These are phyloP conservation scores for Xerocomus potaroensis DNA, from an alignment of 768 basidiomycete genomes.

Conservation along the genomic window DNA sequence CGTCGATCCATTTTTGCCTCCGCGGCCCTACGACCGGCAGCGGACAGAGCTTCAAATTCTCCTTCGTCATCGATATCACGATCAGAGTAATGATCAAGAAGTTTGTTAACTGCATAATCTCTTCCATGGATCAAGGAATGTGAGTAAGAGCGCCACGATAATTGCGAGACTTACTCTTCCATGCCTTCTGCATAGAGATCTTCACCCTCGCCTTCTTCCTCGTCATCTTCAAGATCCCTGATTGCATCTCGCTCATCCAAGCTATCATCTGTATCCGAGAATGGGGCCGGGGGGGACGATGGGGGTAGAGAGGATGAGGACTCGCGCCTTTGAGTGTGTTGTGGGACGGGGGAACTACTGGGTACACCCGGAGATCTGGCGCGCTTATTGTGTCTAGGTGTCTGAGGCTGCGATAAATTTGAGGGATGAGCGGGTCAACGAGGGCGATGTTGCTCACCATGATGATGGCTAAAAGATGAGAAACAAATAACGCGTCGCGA, in stretches of 20 bases:
- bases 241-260: constrained; percentile 67
- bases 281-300: constrained; percentile 76
- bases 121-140: constrained; percentile 32
- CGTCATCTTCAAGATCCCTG: constrained; percentile 61
- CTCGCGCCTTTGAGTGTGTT: constrained; percentile 45
- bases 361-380: constrained; percentile 53
- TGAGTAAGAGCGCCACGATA: constrained; percentile 7
- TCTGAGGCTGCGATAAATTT: constrained; percentile 29
- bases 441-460: constrained; percentile 36
- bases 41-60: constrained; percentile 63
- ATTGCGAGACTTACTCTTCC: constrained; percentile 52
- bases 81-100: constrained; percentile 84
- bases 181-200: constrained; percentile 86
- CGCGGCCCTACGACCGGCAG: constrained; percentile 69
- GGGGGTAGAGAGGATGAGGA: constrained; percentile 79
- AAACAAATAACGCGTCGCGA: constrained; percentile 41
- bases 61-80: constrained; percentile 82
- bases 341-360: constrained; percentile 42
- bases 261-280: constrained; percentile 85
- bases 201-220: constrained; percentile 82
- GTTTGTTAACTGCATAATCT: constrained; percentile 82
- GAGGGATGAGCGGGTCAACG: neutral
- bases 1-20: constrained; percentile 86
- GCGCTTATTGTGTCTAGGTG: constrained; percentile 58
- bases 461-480: constrained; percentile 15